Percentiles rank a stretch among this genome's conserved stretches.
These are phyloP conservation scores for Pachyrhizus erosus DNA, from an alignment of 306 rosid genomes.

Conservation along the genomic window DNA sequence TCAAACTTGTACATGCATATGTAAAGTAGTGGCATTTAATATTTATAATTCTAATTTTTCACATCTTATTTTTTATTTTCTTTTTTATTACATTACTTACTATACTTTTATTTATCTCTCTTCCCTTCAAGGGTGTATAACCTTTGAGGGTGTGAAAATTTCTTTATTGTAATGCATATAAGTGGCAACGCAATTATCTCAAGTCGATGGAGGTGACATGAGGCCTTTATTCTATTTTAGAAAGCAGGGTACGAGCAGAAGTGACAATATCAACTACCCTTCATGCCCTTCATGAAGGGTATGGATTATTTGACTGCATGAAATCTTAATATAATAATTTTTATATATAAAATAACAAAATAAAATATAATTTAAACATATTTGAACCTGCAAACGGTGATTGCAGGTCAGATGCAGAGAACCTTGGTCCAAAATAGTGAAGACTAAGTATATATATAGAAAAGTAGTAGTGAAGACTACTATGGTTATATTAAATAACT, in stretches of 20 bases:
- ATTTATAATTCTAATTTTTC: not conserved
- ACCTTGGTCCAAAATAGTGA: no score
- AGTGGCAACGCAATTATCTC: not conserved
- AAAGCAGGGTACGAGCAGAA: not conserved
- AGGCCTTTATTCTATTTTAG: not conserved
- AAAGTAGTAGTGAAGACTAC: no score
- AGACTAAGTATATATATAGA: no score
- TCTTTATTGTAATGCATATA: not conserved
- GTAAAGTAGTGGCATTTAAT: slow-evolving; percentile 4
- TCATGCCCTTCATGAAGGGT: not conserved
- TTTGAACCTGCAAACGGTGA: not conserved
- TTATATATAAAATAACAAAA: not conserved
- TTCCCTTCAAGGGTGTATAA: not conserved
- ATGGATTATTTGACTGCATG: not conserved
- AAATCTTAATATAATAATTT: not conserved
- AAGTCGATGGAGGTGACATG: not conserved
- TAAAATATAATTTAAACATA: not conserved
- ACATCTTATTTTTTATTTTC: not conserved
- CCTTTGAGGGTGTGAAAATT: not conserved
- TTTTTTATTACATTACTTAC: not conserved
- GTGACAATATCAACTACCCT: not conserved
- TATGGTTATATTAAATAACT: no score
- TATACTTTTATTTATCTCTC: not conserved
- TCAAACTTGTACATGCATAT: not conserved
- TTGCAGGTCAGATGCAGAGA: not conserved